phyloP scores from a whole-genome alignment of 352 stramenopile species.

The Phytophthora kernoviae region DNA sequence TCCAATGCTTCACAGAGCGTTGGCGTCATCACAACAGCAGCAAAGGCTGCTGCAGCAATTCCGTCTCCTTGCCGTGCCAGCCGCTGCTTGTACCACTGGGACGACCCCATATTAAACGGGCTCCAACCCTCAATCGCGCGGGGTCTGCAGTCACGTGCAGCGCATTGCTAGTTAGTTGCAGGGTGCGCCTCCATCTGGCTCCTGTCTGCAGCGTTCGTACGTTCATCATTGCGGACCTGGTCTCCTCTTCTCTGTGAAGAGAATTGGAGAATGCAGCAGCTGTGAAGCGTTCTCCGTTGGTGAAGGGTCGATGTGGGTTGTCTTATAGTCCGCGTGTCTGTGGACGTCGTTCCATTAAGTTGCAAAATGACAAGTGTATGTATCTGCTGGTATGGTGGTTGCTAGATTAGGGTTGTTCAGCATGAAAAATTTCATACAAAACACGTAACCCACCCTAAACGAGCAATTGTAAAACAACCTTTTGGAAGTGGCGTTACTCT shows the following conservation, averaged over 20 bases:
- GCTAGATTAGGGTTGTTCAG: no score
- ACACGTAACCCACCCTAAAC: no score
- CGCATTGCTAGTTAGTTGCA: conserved; percentile 9
- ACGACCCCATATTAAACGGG: not conserved
- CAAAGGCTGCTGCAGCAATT: not conserved
- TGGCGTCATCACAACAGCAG: conserved; percentile 3
- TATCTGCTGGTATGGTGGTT: no score
- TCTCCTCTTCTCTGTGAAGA: no score
- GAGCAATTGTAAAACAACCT: no score
- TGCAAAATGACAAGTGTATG: not conserved
- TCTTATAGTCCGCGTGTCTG: no score
- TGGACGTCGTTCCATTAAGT: not conserved
- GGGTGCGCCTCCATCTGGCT: conserved; percentile 8
- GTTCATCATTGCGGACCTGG: conserved; percentile 4
- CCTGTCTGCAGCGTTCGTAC: conserved; percentile 5
- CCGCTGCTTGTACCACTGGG: not conserved
- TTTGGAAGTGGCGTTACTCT: no score
- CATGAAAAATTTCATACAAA: no score
- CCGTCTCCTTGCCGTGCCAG: conserved; percentile 4
- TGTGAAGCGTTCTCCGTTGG: not conserved
- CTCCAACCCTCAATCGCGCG: not conserved
- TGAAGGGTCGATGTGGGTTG: not conserved
- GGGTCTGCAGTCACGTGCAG: conserved; percentile 7
- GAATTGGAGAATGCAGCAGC: not conserved
- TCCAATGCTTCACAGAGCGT: conserved; percentile 23